A percentile compares a stretch with the other conserved stretches of the same genome.
Conservation (phyloP, 495 filamentous ascomycete genomes). For the Corynascus novoguineensis region DNA sequence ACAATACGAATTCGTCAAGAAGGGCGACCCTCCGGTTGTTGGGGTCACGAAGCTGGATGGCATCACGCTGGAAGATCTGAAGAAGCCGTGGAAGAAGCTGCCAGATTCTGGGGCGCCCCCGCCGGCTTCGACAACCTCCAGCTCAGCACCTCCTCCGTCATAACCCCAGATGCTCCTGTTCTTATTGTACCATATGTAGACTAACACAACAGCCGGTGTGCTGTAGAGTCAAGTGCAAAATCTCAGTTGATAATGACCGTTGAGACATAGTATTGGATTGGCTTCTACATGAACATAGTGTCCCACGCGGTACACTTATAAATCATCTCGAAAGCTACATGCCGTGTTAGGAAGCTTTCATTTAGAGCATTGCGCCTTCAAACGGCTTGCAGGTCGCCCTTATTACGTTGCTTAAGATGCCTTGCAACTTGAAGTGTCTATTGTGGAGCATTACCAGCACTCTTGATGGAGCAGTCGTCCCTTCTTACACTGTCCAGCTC, state of each 20-base stretch:
- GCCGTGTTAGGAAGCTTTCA: too few species aligned
- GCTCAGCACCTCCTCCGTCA: slow-evolving; percentile 24
- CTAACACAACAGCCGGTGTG: slow-evolving; percentile 1
- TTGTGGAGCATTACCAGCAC: too few species aligned
- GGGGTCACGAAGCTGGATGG: slow-evolving; percentile 88
- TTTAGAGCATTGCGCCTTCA: too few species aligned
- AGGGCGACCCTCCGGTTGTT: slow-evolving; percentile 85
- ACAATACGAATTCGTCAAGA: slow-evolving; percentile 87
- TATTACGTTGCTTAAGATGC: too few species aligned
- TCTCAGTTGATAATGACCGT: background rate
- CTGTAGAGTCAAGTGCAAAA: background rate
- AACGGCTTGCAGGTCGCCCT: too few species aligned
- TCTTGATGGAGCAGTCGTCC: too few species aligned
- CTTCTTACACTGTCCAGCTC: too few species aligned
- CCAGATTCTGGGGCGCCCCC: slow-evolving; percentile 30
- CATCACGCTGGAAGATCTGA: slow-evolving; percentile 73
- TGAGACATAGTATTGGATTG: too few species aligned
- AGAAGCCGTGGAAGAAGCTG: slow-evolving; percentile 64
- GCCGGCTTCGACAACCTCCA: slow-evolving; percentile 7
- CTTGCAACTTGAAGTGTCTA: too few species aligned
- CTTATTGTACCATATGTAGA: slow-evolving; percentile 22
- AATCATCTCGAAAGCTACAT: too few species aligned
- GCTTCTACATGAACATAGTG: too few species aligned
- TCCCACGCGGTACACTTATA: too few species aligned
- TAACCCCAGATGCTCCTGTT: slow-evolving; percentile 8